Evolutionary conservation across 495 filamentous ascomycete genomes (phyloP).

Genomic region (Arthonia radiata): DNA sequence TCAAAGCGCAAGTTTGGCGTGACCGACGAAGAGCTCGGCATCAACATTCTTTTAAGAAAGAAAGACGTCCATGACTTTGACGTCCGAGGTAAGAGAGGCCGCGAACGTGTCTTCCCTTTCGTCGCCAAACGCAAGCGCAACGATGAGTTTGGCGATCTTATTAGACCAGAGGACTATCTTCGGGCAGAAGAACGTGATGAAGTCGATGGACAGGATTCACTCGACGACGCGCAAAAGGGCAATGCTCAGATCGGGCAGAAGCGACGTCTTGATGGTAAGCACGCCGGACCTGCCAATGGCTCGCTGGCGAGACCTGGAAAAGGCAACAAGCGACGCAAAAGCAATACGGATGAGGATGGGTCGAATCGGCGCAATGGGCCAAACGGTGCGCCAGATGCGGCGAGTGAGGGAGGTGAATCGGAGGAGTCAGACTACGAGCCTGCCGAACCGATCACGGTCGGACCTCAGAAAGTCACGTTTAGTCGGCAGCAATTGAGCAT

Average conservation of each 20-base stretch:
- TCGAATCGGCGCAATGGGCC: constrained; percentile 1
- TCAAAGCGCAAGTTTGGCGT: constrained; percentile 58
- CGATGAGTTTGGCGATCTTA: constrained; percentile 84
- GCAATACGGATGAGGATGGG: constrained; percentile 59
- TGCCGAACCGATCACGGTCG: constrained; percentile 23
- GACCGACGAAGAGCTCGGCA: constrained; percentile 65
- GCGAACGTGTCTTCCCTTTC: constrained; percentile 81
- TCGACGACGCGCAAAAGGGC: constrained; percentile 19
- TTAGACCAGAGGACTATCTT: constrained; percentile 83
- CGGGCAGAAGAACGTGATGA: constrained; percentile 81
- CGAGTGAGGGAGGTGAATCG: constrained; percentile 18
- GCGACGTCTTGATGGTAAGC: no score
- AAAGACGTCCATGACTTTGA: constrained; percentile 80
- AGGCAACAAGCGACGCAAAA: no score
- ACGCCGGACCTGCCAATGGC: no score
- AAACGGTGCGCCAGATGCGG: constrained; percentile 4
- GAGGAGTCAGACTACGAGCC: constrained; percentile 27
- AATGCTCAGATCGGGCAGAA: constrained; percentile 75
- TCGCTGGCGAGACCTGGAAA: no score
- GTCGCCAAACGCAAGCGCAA: constrained; percentile 51
- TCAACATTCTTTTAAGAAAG: constrained; percentile 72
- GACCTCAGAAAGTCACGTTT: constrained; percentile 51
- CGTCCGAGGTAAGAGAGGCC: constrained; percentile 74
- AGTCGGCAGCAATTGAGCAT: constrained; percentile 33
- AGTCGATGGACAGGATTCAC: constrained; percentile 33